Evolutionary conservation across 1,139 yeast species (phyloP).

Genomic region (Saccharomyces hybrid): DNA sequence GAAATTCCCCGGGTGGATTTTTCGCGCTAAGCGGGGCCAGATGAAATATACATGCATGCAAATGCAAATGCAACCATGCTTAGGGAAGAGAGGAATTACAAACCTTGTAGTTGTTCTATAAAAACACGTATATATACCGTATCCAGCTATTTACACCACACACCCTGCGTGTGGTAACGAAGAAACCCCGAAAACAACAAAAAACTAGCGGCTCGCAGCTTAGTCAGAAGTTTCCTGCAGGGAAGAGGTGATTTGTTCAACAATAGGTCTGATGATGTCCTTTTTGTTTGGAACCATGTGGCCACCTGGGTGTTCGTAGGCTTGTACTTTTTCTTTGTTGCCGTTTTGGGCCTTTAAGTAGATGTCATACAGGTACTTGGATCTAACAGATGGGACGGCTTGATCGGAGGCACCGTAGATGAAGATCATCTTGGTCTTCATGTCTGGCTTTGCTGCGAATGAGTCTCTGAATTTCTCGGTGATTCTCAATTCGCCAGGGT

Average conservation of each 20-base stretch:
- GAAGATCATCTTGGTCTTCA: constrained; percentile 31
- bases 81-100: neutral
- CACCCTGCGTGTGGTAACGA: neutral
- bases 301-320: constrained; percentile 72
- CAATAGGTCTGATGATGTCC: constrained; percentile 39
- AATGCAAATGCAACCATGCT: no score
- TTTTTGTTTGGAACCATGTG: constrained; percentile 77
- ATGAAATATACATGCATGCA: neutral
- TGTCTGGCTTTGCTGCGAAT: constrained; percentile 28
- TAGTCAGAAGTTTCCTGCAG: constrained; percentile 6
- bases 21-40: neutral
- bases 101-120: no score
- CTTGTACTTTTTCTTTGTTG: constrained; percentile 33
- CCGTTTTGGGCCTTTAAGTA: constrained; percentile 30
- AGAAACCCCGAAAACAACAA: neutral
- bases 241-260: constrained; percentile 31
- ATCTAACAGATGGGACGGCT: constrained; percentile 47
- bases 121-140: no score
- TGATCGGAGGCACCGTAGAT: constrained; percentile 41
- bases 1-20: neutral
- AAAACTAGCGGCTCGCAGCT: neutral
- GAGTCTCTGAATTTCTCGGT: constrained; percentile 29
- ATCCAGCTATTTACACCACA: neutral
- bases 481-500: constrained; percentile 29
- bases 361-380: constrained; percentile 40